Base-by-base conservation (phyloP, 164 flowering plant genomes). In the Stephania yunnanensis region DNA sequence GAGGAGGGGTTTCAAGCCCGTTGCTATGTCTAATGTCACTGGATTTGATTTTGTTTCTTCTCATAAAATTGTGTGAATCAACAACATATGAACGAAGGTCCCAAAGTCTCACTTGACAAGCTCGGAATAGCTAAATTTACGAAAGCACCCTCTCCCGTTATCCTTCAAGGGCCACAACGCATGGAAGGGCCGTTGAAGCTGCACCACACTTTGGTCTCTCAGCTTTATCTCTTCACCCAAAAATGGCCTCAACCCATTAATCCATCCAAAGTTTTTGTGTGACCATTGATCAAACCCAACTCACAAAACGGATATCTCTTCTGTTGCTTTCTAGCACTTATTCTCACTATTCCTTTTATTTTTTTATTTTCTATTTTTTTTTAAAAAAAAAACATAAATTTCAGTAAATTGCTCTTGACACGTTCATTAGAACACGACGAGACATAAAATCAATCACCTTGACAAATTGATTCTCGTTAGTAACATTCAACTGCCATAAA, bases 171-270 rank as follows among this genome's bases (percentile, higher is more conserved):
- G 55, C 15, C 4, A 7, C 15, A 50, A 50, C 15, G 11, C 4
- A 36, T 36, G 42, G 4, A 36, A 36, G 2, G 2, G 42, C 42
- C 42, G 30, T 12, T 30, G 69, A 66, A 66, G 69, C 69, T 66
- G 3, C 69, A 66, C 69, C 69, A 66, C 69, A 66, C 69, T 66
- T 66, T n/a, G 66, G n/a, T 61, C 68, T 66, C 25, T 25, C 36
- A 66, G 29, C 68, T 66, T 66, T 66, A 66, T 66, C 69, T 66
- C 36, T 66, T 66, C 36, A 29, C 31, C 36, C 30, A 10, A 25
- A 66, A 25, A 19, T n/a, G n/a, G 8, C 20, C 7, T 36, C 12
- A 66, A 66, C 5, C 5, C 15, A 25, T 25, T 66, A 66, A 66
- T 66, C 44, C 69, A 10, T 66, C 11, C 44, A 29, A 10, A 29